Evolutionary conservation across 257 asterid species (phyloP).

Genomic region (Marsdenia floribunda): DNA sequence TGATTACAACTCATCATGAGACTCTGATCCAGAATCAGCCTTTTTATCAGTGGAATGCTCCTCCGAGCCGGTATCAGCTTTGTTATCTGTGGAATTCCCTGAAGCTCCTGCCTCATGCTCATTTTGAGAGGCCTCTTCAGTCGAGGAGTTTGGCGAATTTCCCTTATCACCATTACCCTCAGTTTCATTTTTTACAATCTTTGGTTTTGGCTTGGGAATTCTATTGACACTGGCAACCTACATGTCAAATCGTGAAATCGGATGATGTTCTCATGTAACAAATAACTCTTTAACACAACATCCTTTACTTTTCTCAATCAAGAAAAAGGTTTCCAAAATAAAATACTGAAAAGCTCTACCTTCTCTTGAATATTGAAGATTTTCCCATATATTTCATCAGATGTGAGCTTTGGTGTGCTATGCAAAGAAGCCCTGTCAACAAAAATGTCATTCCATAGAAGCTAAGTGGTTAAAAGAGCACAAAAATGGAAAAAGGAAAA

Average conservation of each 20-base stretch:
- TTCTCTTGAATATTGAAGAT: slow-evolving; percentile 75
- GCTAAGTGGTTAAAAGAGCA: background rate
- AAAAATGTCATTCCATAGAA: background rate
- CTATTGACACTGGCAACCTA: slow-evolving; percentile 70
- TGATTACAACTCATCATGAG: slow-evolving; percentile 81
- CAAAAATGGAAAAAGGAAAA: background rate
- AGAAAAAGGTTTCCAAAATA: background rate
- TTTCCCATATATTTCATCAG: slow-evolving; percentile 77
- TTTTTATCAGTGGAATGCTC: slow-evolving; percentile 30
- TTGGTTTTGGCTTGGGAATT: slow-evolving; percentile 95
- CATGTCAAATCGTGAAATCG: background rate
- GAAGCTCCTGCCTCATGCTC: slow-evolving; percentile 38
- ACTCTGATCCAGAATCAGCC: slow-evolving; percentile 30
- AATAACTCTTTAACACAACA: background rate
- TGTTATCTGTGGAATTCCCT: slow-evolving; percentile 28
- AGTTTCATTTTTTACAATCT: slow-evolving; percentile 53
- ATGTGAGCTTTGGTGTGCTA: slow-evolving; percentile 67
- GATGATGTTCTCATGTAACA: background rate
- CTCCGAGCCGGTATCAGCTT: slow-evolving; percentile 31
- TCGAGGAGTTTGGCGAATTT: slow-evolving; percentile 31
- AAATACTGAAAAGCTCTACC: slow-evolving; percentile 35
- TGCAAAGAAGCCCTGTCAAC: slow-evolving; percentile 61
- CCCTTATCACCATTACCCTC: slow-evolving; percentile 37
- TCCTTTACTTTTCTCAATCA: background rate
- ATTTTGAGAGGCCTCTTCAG: slow-evolving; percentile 54